Conservation (phyloP, 371 early-diverging fungal species). For the Apophysomyces variabilis region DNA sequence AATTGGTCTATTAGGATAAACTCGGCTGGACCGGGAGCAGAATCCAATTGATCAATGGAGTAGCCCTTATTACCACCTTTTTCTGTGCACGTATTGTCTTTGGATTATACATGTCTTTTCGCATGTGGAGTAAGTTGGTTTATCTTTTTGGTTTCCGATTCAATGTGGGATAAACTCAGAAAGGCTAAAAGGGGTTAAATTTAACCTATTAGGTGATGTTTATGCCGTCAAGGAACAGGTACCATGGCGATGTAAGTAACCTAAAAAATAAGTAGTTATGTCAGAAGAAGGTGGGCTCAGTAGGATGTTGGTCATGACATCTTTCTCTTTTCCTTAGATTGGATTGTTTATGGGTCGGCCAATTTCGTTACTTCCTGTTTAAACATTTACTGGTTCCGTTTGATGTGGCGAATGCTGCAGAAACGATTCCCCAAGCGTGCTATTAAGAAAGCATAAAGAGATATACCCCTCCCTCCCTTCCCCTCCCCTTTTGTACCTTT, state of each 20-base stretch:
- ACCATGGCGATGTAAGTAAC: slow-evolving; percentile 55
- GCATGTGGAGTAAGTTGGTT: slow-evolving; percentile 59
- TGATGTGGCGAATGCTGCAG: slow-evolving; percentile 68
- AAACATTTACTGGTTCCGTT: slow-evolving; percentile 81
- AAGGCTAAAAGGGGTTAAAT: slow-evolving; percentile 1
- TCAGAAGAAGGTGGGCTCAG: no score
- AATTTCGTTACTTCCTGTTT: slow-evolving; percentile 70
- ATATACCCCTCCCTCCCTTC: neutral
- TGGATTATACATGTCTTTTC: slow-evolving; percentile 76
- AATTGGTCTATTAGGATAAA: slow-evolving; percentile 62
- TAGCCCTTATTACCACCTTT: slow-evolving; percentile 73
- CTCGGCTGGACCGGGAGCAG: slow-evolving; percentile 76
- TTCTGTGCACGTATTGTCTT: slow-evolving; percentile 79
- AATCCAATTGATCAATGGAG: slow-evolving; percentile 82
- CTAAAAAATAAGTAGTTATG: neutral
- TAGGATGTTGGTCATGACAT: neutral
- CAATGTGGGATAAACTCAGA: no score
- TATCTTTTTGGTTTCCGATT: neutral
- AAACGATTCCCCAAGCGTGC: slow-evolving; percentile 40
- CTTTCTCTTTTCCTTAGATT: slow-evolving; percentile 34
- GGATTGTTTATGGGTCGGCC: slow-evolving; percentile 60
- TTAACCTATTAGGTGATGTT: slow-evolving; percentile 28
- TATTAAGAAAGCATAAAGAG: slow-evolving; percentile 14
- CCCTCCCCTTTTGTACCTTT: no score
- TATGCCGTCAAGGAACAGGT: slow-evolving; percentile 61